Conservation (phyloP, 345 rosid species). For the Toxicodendron radicans region DNA sequence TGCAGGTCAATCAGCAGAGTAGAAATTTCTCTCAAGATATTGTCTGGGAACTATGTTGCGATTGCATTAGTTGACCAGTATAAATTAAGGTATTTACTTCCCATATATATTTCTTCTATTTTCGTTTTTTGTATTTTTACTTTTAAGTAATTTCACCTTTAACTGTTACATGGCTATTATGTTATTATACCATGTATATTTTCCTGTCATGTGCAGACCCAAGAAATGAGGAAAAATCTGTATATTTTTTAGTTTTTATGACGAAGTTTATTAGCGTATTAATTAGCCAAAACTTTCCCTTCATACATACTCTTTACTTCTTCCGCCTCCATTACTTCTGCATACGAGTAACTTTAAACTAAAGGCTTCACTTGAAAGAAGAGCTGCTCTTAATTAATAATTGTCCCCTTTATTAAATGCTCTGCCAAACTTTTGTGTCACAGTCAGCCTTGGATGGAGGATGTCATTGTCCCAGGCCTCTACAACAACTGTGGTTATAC, state of each 20-base stretch:
- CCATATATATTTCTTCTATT: conserved; percentile 13
- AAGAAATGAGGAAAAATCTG: not conserved
- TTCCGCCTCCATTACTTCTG: not conserved
- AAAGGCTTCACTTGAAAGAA: conserved; percentile 6
- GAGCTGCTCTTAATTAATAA: conserved; percentile 8
- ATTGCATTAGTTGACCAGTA: conserved; percentile 92
- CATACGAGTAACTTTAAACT: not conserved
- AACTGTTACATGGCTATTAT: not conserved
- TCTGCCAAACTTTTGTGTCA: conserved; percentile 19
- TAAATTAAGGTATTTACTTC: conserved; percentile 63
- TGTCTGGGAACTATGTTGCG: conserved; percentile 77
- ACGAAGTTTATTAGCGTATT: not conserved
- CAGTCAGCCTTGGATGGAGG: conserved; percentile 71
- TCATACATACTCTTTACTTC: not conserved
- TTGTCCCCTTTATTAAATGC: conserved; percentile 7
- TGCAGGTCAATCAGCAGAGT: conserved; percentile 73
- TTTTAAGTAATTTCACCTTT: not conserved
- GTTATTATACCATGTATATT: no score
- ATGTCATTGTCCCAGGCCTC: conserved; percentile 53
- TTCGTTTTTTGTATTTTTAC: not conserved
- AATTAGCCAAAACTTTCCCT: not conserved
- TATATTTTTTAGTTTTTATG: not conserved
- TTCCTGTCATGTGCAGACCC: conserved; percentile 6
- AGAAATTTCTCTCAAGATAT: conserved; percentile 67
- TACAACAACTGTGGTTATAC: conserved; percentile 53